Base-by-base conservation (phyloP, 495 filamentous ascomycete genomes). In the Astrocystis sublimbata region DNA sequence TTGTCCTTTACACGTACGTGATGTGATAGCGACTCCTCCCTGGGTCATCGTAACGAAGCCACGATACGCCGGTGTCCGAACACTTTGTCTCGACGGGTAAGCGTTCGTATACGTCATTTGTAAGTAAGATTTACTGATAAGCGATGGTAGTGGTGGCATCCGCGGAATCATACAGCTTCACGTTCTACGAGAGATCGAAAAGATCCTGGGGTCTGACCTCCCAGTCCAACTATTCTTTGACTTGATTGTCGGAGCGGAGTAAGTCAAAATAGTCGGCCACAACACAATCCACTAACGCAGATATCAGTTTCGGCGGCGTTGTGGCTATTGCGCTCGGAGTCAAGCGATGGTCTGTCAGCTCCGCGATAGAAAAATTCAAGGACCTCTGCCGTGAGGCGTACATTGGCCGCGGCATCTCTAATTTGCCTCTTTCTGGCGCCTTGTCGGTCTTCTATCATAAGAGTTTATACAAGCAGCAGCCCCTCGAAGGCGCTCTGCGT, bases 81-180 rank as follows among this genome's bases (percentile, higher is more conserved):
- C 87, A 38, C 76, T 88, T 7, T 78, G 75, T 43, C 70, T 90
- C 19, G 85, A 89, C 66, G 85, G 86, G 75, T 77, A 62, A 33
- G 58, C 21, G 28, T 10, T 33, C 15, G n/a, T n/a, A n/a, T n/a
- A n/a, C 4, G 6, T 13, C 36, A 52, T 1, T 6, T 2, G 0
- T 5, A 57, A 47, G 19, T 58, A 50, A 33, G 1, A 8, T 6
- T n/a, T 57, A 33, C 60, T 61, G 15, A 31, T 21, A 26, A 5
- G 10, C 26, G 24, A 45, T 8, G 7, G 8, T 24, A 79, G 78
- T 0, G 82, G 83, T 9, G 82, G 83, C 1, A 66, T 83, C 5
- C 72, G 82, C 0, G 82, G 79, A 1, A 75, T 86, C 8, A 70
- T 83, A 8, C 68, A 82, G 47, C 68, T 86, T 4, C 75, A 72